Evolutionary conservation across 2,329 filamentous ascomycete species (phyloP), one percentile per base, ranked within the genome.

Genomic region (Trichoderma guizhouense): DNA sequence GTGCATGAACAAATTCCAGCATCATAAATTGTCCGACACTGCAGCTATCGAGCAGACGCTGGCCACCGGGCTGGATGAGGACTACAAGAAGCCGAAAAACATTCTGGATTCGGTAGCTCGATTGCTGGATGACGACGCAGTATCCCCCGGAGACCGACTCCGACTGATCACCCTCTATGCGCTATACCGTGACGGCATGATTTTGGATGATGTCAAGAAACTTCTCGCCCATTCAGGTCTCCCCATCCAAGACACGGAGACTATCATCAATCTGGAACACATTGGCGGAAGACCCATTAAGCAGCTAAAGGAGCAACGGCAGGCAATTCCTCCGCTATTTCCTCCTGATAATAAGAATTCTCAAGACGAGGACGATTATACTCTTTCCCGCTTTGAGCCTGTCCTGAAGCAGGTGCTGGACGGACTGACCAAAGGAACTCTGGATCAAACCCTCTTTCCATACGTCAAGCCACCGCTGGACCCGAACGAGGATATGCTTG

Each of bases 1-100:
- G 79, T 97, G 94, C 80, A 98, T 98, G 95, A 94, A 94, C 76
- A 89, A 93, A 47, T 99, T 99, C 77, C 91, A 97, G 79, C 85
- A 90, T 67, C 89, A 91, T 79, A 97, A 97, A 79, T 86, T 99
- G 7, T 88, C 92, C 7, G 96, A 99, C 78, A 86, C 98, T 72
- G 94, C 94, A 14, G 92, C 92, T 0, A 88, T 95, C 7, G 96
- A 99, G 82, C 96, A 98, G 86, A 93, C 90, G 32, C 86, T 99
- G 75, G 93, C 95, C 11, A 98, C 96, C 0, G 96, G 96, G 0
- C 84, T 98, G 6, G 96, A 98, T 76, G 95, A 98, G 82, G 95
- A 98, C 78, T 92, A 92, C 78, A 91, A 92, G 77, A 97, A 96
- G 79, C 93, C 95, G 11, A 98, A 97, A 82, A 94, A 97, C 77